Evolutionary conservation across 1,284 basidiomycete genomes (phyloP), one percentile per base, ranked within the genome.

Genomic region (Fomitopsis schrenkii): DNA sequence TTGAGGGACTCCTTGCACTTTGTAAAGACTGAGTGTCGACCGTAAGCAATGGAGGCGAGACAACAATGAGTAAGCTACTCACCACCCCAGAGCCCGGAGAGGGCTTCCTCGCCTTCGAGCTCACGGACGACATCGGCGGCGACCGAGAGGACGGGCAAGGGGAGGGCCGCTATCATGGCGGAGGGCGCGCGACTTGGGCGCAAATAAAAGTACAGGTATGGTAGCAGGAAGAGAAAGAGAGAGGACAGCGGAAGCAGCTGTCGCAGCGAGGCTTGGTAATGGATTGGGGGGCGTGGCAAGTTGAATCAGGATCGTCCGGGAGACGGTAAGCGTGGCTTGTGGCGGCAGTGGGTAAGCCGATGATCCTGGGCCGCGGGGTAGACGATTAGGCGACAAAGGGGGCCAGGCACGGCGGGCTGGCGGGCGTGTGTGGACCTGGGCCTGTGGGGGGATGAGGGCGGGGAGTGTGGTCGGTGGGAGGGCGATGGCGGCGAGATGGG

Each of bases 1-100:
- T 89, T 83, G 9, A 95, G 76, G 4, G 86, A 87, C 66, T 85
- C 83, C 72, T 91, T 92, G 77, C 90, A 93, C 71, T 92, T 91
- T 61, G 90, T 87, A 70, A 94, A 94, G 12, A 94, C 93, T 94
- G 12, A 7, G 33, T 54, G 65, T 62, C 53, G 58, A 58, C 19
- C 42, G 22, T 63, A 42, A 67, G 62, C 59, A 28, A 58, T 28
- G 61, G 55, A 46, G n/a, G 57, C 66, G 55, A 35, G 57, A 17
- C 7, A 17, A 60, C 56, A 52, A 42, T 36, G 33, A 30, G 66
- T 3, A 54, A 35, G 57, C 57, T 41, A 79, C 81, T 70, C 66
- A 90, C 89, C 75, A 59, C 79, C 80, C 86, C 88, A 90, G 33
- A 91, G 80, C 48, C 80, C 74, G 50, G 76, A 81, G 38, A 90